phyloP scores from a whole-genome alignment of 2,329 filamentous ascomycete genomes.

The Trichoderma endophyticum region DNA sequence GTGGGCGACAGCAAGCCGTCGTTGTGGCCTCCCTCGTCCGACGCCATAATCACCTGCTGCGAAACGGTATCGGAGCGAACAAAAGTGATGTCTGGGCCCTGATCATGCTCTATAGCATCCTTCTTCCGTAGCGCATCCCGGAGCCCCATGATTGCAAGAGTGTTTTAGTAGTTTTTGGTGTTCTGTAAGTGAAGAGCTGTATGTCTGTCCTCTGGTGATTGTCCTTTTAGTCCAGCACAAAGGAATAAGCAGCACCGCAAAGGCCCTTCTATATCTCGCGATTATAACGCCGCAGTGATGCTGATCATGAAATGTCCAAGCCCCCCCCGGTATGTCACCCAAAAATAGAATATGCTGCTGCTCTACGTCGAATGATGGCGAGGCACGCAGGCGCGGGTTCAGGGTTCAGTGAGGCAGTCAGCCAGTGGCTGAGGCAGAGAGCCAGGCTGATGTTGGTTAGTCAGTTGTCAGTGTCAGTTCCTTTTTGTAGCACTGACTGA shows the following conservation, averaged over 20 bases:
- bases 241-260: neutral
- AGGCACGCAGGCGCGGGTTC: neutral
- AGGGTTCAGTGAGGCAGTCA: neutral
- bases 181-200: neutral
- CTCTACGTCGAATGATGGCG: neutral
- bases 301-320: neutral
- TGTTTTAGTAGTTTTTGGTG: neutral
- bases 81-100: conserved; percentile 71
- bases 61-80: conserved; percentile 78
- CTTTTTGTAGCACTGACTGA: neutral
- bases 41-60: conserved; percentile 74
- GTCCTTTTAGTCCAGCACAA: neutral
- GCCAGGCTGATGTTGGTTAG: neutral
- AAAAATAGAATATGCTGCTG: neutral
- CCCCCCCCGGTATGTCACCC: neutral
- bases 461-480: neutral
- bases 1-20: conserved; percentile 31
- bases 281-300: neutral
- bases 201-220: neutral
- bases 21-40: conserved; percentile 37
- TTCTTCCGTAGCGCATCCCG: conserved; percentile 55
- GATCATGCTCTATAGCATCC: conserved; percentile 42
- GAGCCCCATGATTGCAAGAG: conserved; percentile 43
- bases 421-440: conserved; percentile 5
- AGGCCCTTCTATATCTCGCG: neutral